phyloP scores from a whole-genome alignment of 441 rosid species.

The Pelargonium fulgidum region DNA sequence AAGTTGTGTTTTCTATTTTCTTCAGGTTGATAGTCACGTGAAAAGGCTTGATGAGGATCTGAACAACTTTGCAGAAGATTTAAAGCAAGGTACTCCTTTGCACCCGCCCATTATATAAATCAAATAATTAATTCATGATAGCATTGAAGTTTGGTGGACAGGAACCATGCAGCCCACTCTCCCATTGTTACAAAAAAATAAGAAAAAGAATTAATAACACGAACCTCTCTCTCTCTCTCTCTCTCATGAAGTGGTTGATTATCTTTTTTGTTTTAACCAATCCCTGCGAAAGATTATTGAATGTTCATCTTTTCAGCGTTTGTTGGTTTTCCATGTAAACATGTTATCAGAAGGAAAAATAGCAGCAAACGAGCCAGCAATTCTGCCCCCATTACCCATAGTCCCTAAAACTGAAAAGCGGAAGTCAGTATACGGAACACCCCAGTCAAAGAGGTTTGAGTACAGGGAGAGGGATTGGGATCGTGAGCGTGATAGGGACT shows the following conservation, averaged over 20 bases:
- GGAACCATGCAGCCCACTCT: not conserved
- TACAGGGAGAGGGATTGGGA: conserved; percentile 85
- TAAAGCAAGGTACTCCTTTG: conserved; percentile 65
- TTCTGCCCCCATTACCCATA: conserved; percentile 86
- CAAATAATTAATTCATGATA: not conserved
- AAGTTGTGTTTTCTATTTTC: conserved; percentile 28
- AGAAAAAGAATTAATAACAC: too few species aligned
- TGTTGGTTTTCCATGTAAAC: conserved; percentile 16
- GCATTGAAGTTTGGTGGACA: not conserved
- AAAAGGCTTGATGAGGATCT: conserved; percentile 93
- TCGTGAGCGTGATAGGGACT: conserved; percentile 80
- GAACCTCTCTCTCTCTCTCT: too few species aligned
- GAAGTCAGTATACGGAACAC: conserved; percentile 49
- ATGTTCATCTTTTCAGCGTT: conserved; percentile 14
- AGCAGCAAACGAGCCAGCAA: conserved; percentile 75
- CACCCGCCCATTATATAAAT: too few species aligned
- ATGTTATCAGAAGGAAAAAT: conserved; percentile 71
- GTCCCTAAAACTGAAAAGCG: conserved; percentile 85
- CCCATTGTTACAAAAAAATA: too few species aligned
- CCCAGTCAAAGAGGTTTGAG: conserved; percentile 75
- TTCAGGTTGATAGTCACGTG: conserved; percentile 83
- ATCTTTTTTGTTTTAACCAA: too few species aligned
- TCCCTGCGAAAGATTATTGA: too few species aligned
- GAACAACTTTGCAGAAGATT: conserved; percentile 83
- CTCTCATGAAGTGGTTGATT: too few species aligned